Base-by-base conservation (phyloP, 2,329 filamentous ascomycete species). In the Colletotrichum somersetense region DNA sequence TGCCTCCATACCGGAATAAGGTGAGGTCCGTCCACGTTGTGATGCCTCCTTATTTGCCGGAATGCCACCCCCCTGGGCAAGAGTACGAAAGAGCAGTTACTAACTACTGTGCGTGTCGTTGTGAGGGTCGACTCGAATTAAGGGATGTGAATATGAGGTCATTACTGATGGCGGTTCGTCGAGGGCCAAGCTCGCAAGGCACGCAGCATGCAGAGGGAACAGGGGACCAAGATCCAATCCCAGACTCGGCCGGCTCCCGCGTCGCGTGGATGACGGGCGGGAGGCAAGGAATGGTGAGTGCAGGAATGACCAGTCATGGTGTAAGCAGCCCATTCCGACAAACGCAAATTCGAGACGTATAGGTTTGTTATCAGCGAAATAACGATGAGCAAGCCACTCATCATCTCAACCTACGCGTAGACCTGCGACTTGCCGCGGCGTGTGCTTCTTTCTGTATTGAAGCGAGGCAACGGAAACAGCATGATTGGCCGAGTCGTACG, bases 251-350 rank as follows among this genome's bases (percentile, higher is more conserved):
- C 67, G 5, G 62, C 12, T 56, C 40, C 46, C 52, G 69, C 33
- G 23, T 63, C 69, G 59, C 58, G 65, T 72, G 66, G 53, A 55
- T 64, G 65, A 64, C 38, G 52, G 38, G 35, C 57, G 50, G 52
- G 44, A 69, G 20, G 38, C 42, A 50, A 18, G 16, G 62, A 35
- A 2, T 30, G 35, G 33, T 33, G 23, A 18, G 42, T 44, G 42
- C 7, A 8, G 20, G 16, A 16, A 20, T 5, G 42, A 5, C 42
- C 20, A 6, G 38, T 30, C 30, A 30, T 30, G 30, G 30, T 30
- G 30, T 30, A 30, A 3, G 30, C 4, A 5, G 30, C 2, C 30
- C 14, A 11, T 14, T 42, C 40, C 16, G 62, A 56, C 11, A 38
- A n/a, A 55, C n/a, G 23, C 44, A 42, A 18, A 18, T 7, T 7